A percentile compares a stretch with the other conserved stretches of the same genome.
Evolutionary conservation across 768 basidiomycete genomes (phyloP).

Genomic region (Kwoniella sp.): DNA sequence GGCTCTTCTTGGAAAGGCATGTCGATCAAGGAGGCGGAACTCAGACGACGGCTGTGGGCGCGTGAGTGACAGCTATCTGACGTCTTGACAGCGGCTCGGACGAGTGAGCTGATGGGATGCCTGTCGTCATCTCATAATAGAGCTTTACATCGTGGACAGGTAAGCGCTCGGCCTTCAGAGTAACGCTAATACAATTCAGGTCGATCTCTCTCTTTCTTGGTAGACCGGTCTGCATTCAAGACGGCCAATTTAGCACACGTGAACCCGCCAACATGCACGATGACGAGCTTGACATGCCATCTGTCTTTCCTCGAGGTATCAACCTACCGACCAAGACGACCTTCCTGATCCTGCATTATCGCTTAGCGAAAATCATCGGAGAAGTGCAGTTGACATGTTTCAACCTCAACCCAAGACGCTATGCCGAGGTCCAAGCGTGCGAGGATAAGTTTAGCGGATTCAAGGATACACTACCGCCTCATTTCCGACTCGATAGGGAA

Average conservation of each 20-base stretch:
- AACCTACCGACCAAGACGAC: slow-evolving; percentile 29
- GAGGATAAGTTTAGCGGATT: slow-evolving; percentile 29
- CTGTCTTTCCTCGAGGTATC: slow-evolving; percentile 18
- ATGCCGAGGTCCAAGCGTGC: slow-evolving; percentile 25
- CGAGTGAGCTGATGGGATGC: background rate
- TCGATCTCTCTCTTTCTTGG: slow-evolving; percentile 38
- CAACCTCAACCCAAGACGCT: slow-evolving; percentile 25
- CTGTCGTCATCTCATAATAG: slow-evolving; percentile 10
- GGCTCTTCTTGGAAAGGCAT: slow-evolving; percentile 29
- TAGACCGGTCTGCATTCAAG: slow-evolving; percentile 35
- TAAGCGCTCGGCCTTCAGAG: background rate
- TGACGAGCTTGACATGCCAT: slow-evolving; percentile 20
- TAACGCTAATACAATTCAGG: slow-evolving; percentile 3
- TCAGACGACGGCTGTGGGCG: slow-evolving; percentile 37
- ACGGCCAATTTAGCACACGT: slow-evolving; percentile 25
- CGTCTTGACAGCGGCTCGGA: too few relatives aligned
- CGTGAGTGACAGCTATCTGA: slow-evolving; percentile 22
- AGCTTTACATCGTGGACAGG: slow-evolving; percentile 34
- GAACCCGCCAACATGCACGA: slow-evolving; percentile 34
- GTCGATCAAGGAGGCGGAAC: slow-evolving; percentile 30
- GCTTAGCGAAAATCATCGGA: slow-evolving; percentile 32
- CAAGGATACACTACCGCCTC: slow-evolving; percentile 30
- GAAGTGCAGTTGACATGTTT: slow-evolving; percentile 26
- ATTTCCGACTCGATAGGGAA: slow-evolving; percentile 31
- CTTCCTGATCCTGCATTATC: slow-evolving; percentile 32